Base-by-base conservation (phyloP, 176 grass and related monocot genomes). In the Paspalum vaginatum region DNA sequence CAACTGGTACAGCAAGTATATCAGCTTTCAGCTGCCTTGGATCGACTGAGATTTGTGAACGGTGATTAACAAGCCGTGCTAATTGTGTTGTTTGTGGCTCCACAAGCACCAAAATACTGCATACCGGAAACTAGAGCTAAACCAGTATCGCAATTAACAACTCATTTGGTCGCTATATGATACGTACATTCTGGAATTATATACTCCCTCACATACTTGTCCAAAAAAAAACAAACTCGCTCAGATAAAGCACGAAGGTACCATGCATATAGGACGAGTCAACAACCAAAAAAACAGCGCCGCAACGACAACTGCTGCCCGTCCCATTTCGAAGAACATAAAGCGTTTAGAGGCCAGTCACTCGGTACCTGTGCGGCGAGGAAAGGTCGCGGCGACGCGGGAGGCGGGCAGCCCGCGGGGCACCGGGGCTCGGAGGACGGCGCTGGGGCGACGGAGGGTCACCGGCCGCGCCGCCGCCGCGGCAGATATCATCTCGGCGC, bases 301-400 rank as follows among this genome's bases (percentile, higher is more conserved):
- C 16, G 16, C 17, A 57, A 16, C 59, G 61, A 54, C 32, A 32
- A 32, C 12, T 24, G 52, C 6, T 64, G n/a, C 9, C 46, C 32
- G 27, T 55, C 46, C 67, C 4, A 55, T 62, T 61, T 17, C 3
- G 48, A 70, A 70, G 21, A 25, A 70, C 43, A 76, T 0, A 10
- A 10, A 54, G n/a, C 7, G 56, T 24, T 58, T 53, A n/a, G n/a
- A 2, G 10, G 49, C 38, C 11, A 72, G 41, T 7, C 49, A 17
- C 1, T 32, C 25, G 6, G 47, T 86, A 79, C 84, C 84, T 86
- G 25, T 37, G 48, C 57, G 59, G 14, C 48, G 40, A 40, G 46
- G 47, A 4, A 70, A 79, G 18, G 57, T 11, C 47, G 57, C 55
- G 43, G n/a, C 58, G 46, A 37, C 45, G n/a, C 83, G n/a, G 74